Evolutionary conservation across 208 protist species (phyloP).

Genomic region (Acanthamoeba sp.): DNA sequence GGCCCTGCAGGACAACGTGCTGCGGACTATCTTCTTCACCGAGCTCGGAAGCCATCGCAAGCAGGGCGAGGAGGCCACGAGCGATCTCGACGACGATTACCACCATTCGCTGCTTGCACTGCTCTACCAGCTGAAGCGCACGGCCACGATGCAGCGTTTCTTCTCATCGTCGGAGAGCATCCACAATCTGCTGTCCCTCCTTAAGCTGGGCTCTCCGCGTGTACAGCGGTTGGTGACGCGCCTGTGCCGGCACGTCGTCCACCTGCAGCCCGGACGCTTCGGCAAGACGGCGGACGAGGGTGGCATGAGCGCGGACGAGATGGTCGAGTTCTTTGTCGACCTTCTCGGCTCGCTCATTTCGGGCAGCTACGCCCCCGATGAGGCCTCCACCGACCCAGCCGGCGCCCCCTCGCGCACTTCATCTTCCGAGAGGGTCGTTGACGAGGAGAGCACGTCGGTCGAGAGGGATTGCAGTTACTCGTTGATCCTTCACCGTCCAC

Average conservation of each 20-base stretch:
- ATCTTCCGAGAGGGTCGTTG: background rate
- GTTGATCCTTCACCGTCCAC: slow-evolving; percentile 30
- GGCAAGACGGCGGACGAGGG: background rate
- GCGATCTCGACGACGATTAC: slow-evolving; percentile 50
- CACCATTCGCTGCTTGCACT: slow-evolving; percentile 34
- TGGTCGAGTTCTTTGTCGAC: slow-evolving; percentile 36
- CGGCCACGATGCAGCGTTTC: slow-evolving; percentile 5
- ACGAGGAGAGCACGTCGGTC: background rate
- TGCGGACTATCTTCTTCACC: slow-evolving; percentile 7
- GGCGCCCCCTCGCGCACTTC: background rate
- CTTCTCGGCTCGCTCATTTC: slow-evolving; percentile 25
- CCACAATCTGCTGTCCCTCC: slow-evolving; percentile 46
- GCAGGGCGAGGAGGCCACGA: background rate
- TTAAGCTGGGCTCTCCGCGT: slow-evolving; percentile 42
- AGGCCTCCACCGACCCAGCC: background rate
- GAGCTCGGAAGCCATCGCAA: background rate
- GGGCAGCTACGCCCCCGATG: background rate
- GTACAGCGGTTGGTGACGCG: slow-evolving; percentile 43
- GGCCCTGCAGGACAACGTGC: slow-evolving; percentile 9
- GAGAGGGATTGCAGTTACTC: slow-evolving; percentile 16
- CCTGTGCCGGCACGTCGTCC: slow-evolving; percentile 46
- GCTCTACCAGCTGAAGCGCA: slow-evolving; percentile 65
- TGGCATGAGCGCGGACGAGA: slow-evolving; percentile 28
- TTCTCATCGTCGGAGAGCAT: slow-evolving; percentile 40
- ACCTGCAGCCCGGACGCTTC: slow-evolving; percentile 6